Percentiles rank a stretch among this genome's conserved stretches.
These are phyloP conservation scores for Phaeoacremonium minimum DNA, from an alignment of 2,329 filamentous ascomycete species.

Conservation along the genomic window DNA sequence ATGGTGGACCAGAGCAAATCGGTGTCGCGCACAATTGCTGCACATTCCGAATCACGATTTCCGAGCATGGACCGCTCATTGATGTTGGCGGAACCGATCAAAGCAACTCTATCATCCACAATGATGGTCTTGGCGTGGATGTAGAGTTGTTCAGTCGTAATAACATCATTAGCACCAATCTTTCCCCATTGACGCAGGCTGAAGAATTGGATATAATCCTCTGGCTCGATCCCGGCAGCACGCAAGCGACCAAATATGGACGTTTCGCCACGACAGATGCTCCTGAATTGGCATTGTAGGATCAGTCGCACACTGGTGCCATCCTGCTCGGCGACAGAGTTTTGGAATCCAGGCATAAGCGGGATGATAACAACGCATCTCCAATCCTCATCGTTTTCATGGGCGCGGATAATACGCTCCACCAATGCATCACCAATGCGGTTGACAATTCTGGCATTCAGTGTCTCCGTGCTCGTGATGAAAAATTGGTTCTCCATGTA, in stretches of 20 bases:
- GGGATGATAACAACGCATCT: constrained; percentile 86
- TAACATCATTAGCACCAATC: constrained; percentile 74
- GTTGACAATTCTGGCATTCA: constrained; percentile 85
- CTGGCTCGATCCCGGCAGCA: constrained; percentile 78
- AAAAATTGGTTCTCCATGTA: constrained; percentile 99
- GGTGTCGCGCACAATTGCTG: constrained; percentile 84
- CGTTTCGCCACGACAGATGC: constrained; percentile 86
- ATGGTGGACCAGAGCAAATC: constrained; percentile 91
- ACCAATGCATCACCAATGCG: constrained; percentile 92
- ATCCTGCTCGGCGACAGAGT: constrained; percentile 89
- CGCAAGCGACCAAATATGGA: constrained; percentile 88
- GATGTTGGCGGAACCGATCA: constrained; percentile 98
- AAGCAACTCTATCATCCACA: constrained; percentile 85
- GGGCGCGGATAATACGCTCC: constrained; percentile 81
- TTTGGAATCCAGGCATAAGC: constrained; percentile 97
- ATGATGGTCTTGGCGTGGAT: constrained; percentile 98
- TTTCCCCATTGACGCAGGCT: constrained; percentile 88
- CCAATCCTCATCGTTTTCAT: constrained; percentile 84
- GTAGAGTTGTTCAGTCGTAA: constrained; percentile 95
- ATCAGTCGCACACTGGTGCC: constrained; percentile 93
- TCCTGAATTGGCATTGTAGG: constrained; percentile 94
- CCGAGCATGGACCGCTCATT: constrained; percentile 97
- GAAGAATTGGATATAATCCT: constrained; percentile 95
- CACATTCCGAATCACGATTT: constrained; percentile 85
- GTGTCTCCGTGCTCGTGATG: constrained; percentile 85